Evolutionary conservation across 306 rosid species (phyloP).

Genomic region (Mimosa pudica): DNA sequence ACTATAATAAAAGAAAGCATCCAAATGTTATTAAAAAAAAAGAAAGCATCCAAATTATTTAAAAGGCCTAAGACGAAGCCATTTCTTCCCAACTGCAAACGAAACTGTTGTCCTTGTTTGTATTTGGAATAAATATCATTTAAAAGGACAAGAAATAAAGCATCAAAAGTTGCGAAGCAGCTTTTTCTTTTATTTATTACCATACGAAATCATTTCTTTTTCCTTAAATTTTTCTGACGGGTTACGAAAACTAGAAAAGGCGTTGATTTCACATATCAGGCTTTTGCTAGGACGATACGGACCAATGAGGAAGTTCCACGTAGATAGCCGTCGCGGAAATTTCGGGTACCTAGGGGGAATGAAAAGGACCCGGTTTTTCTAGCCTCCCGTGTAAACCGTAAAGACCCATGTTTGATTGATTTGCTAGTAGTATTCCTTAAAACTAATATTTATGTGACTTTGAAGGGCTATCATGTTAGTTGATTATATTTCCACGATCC

Average conservation of each 20-base stretch:
- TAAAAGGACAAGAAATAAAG: background rate
- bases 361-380: background rate
- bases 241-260: background rate
- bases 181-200: background rate
- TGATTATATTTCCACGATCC: no score
- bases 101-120: background rate
- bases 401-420: no score
- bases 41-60: background rate
- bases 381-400: no score
- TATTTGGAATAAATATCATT: background rate
- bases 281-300: background rate
- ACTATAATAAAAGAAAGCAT: background rate
- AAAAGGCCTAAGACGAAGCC: background rate
- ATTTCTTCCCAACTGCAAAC: background rate
- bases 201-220: background rate
- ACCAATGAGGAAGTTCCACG: slow-evolving; percentile 16
- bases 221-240: background rate
- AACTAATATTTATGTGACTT: no score
- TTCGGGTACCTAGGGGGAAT: background rate
- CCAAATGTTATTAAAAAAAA: background rate
- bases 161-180: background rate
- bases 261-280: background rate
- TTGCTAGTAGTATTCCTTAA: no score
- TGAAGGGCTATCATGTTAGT: no score
- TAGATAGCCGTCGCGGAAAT: background rate